phyloP scores from a whole-genome alignment of 2,329 filamentous ascomycete species.

The Arthrobotrys sphaeroides region DNA sequence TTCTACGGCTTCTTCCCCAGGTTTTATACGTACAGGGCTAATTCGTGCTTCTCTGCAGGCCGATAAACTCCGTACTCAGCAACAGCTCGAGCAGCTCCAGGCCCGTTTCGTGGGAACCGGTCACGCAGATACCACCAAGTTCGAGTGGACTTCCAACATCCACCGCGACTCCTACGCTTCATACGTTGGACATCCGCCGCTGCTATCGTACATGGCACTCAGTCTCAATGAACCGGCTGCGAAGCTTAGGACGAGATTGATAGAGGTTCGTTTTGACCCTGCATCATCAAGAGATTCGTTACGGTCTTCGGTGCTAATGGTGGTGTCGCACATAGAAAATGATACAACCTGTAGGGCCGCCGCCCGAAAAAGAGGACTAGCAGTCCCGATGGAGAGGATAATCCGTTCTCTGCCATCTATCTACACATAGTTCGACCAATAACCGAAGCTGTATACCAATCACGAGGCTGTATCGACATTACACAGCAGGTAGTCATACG shows the following conservation, averaged over 20 bases:
- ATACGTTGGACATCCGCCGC: slow-evolving; percentile 86
- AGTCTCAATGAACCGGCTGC: slow-evolving; percentile 85
- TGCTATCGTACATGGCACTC: slow-evolving; percentile 87
- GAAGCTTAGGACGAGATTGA: slow-evolving; percentile 79
- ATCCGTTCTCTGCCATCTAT: not conserved
- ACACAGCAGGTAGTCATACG: not conserved
- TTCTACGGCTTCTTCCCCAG: not conserved
- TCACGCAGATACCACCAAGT: slow-evolving; percentile 94
- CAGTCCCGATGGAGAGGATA: not conserved
- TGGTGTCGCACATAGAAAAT: slow-evolving; percentile 68
- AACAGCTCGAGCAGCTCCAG: slow-evolving; percentile 96
- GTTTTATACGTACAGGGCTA: not conserved
- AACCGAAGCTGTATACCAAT: not conserved
- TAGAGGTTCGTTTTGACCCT: slow-evolving; percentile 70
- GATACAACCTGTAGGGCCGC: slow-evolving; percentile 73
- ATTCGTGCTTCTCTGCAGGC: slow-evolving; percentile 66
- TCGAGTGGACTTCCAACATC: slow-evolving; percentile 96
- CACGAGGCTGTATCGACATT: not conserved
- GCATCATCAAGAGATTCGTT: not conserved
- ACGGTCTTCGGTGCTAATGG: slow-evolving; percentile 19
- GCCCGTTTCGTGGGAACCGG: slow-evolving; percentile 95
- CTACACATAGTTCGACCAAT: not conserved
- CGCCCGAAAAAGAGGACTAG: slow-evolving; percentile 69
- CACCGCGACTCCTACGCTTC: slow-evolving; percentile 90
- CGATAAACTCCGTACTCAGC: slow-evolving; percentile 96